A percentile compares a stretch with the other conserved stretches of the same genome.
Conservation (phyloP, 257 asterid species). For the Capsicum rhomboideum region DNA sequence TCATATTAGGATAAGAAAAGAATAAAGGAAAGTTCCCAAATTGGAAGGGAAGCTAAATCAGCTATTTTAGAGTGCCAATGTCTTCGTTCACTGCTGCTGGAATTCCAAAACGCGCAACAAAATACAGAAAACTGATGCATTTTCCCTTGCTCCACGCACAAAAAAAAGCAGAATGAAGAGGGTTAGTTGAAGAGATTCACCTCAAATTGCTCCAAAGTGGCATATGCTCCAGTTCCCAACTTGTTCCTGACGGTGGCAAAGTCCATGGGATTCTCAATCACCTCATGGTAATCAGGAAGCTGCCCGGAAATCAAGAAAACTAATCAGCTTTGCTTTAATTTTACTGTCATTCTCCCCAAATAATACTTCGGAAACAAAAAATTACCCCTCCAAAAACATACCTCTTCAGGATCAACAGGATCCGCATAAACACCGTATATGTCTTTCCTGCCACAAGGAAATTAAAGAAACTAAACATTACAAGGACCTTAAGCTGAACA, state of each 20-base stretch:
- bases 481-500: background rate
- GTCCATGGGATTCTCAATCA: slow-evolving; percentile 93
- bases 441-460: slow-evolving; percentile 75
- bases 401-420: slow-evolving; percentile 99
- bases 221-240: slow-evolving; percentile 62
- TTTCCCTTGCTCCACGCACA: background rate
- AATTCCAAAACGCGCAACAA: background rate
- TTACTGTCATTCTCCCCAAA: background rate
- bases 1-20: background rate
- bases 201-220: slow-evolving; percentile 76
- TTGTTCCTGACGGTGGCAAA: slow-evolving; percentile 90
- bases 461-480: slow-evolving; percentile 20
- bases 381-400: slow-evolving; percentile 14
- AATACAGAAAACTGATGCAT: background rate
- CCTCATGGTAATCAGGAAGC: slow-evolving; percentile 98
- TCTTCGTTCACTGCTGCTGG: background rate
- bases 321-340: background rate
- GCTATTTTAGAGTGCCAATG: background rate
- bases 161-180: background rate
- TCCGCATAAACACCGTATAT: slow-evolving; percentile 91
- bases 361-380: slow-evolving; percentile 8
- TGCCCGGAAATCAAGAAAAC: slow-evolving; percentile 13
- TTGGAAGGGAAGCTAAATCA: background rate
- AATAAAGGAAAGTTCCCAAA: background rate
- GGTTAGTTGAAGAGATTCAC: slow-evolving; percentile 20